phyloP scores from a whole-genome alignment of 2,329 filamentous ascomycete species.

The Verticillium zaregamsianum region DNA sequence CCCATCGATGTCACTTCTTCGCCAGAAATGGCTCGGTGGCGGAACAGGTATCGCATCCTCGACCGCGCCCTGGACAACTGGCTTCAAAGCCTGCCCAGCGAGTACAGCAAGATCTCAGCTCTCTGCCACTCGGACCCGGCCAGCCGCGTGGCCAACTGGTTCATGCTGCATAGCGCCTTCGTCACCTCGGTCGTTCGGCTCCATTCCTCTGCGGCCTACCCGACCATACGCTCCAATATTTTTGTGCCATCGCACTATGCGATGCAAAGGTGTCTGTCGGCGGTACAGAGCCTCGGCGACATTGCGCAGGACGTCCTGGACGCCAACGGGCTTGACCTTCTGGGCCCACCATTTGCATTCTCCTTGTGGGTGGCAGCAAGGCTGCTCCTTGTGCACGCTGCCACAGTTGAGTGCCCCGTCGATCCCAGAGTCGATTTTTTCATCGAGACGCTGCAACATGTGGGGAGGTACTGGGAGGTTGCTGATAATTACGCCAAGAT shows the following conservation, averaged over 20 bases:
- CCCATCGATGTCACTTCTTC: constrained; percentile 34
- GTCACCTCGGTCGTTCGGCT: constrained; percentile 38
- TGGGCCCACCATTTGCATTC: constrained; percentile 40
- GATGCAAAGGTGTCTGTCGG: constrained; percentile 39
- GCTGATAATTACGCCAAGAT: constrained; percentile 37
- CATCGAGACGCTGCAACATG: constrained; percentile 34
- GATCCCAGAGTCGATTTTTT: constrained; percentile 38
- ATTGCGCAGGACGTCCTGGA: constrained; percentile 39
- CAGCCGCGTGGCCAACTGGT: constrained; percentile 41
- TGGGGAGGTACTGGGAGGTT: constrained; percentile 40
- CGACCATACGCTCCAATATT: constrained; percentile 32
- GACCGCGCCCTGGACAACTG: constrained; percentile 34
- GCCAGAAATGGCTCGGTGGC: constrained; percentile 33
- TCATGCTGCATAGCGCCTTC: constrained; percentile 41
- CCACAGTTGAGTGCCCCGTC: constrained; percentile 29
- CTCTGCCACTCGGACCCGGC: constrained; percentile 40
- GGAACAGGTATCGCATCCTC: constrained; percentile 33
- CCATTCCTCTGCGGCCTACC: constrained; percentile 40
- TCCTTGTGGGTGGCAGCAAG: constrained; percentile 38
- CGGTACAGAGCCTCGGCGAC: constrained; percentile 37
- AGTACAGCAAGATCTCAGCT: constrained; percentile 40
- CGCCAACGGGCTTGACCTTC: constrained; percentile 35
- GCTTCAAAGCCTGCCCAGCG: constrained; percentile 37
- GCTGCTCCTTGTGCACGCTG: constrained; percentile 35
- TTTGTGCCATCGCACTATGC: constrained; percentile 39